A percentile compares a stretch with the other conserved stretches of the same genome.
These are phyloP conservation scores for Beta vulgaris DNA, from an alignment of 148 eudicot species.

Conservation along the genomic window DNA sequence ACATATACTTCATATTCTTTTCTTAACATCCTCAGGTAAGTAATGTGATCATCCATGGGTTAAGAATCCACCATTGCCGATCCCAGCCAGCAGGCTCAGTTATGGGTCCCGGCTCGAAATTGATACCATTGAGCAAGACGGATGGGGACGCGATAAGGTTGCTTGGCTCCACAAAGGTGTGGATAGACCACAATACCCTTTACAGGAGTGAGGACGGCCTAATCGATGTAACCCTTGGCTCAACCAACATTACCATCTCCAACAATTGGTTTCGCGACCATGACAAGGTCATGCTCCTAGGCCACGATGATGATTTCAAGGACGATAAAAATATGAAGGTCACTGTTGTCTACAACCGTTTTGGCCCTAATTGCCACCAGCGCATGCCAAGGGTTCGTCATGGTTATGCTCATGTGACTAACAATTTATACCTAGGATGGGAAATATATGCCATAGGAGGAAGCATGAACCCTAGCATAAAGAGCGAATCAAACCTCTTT, in stretches of 20 bases:
- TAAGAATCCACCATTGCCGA: constrained; percentile 52
- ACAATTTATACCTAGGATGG: constrained; percentile 88
- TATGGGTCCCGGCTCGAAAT: constrained; percentile 45
- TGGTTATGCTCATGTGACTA: constrained; percentile 92
- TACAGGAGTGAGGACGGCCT: constrained; percentile 63
- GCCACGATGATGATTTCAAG: constrained; percentile 66
- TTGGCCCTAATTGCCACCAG: constrained; percentile 74
- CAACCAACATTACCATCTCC: constrained; percentile 69
- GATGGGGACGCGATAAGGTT: constrained; percentile 77
- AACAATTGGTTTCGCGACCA: constrained; percentile 81
- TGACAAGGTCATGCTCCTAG: constrained; percentile 82
- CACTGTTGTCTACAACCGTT: constrained; percentile 72
- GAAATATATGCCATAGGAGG: constrained; percentile 84
- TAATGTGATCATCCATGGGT: constrained; percentile 77
- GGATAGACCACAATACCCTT: constrained; percentile 86
- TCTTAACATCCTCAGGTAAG: constrained; percentile 35
- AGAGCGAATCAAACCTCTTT: constrained; percentile 76
- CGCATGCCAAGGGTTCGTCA: constrained; percentile 90
- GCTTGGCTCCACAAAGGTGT: constrained; percentile 54
- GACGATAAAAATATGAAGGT: constrained; percentile 76
- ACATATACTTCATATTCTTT: not conserved
- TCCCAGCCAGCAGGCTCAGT: constrained; percentile 50
- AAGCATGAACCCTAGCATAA: constrained; percentile 77
- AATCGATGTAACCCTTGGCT: constrained; percentile 75
- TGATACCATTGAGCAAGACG: constrained; percentile 32